Evolutionary conservation across 2,329 filamentous ascomycete genomes (phyloP).

Genomic region (Diaporthe humulicola): DNA sequence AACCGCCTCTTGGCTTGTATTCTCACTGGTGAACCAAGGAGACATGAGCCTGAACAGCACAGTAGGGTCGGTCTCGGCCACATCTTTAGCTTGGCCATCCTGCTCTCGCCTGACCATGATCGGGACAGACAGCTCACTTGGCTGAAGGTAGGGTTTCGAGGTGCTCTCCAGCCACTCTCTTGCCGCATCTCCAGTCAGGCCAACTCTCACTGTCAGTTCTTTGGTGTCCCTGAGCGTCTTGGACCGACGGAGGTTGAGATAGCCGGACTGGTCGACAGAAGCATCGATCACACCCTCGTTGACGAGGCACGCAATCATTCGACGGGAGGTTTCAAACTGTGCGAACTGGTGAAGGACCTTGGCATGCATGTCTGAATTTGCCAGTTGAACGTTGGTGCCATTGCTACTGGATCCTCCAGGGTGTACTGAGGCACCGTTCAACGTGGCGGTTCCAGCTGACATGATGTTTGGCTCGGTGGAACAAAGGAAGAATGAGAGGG

Average conservation of each 20-base stretch:
- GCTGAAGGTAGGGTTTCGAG: constrained; percentile 19
- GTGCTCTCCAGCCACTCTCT: constrained; percentile 15
- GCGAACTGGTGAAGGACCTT: constrained; percentile 17
- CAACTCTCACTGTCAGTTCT: neutral
- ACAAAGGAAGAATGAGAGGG: too few species aligned
- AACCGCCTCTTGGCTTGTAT: neutral
- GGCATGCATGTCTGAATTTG: neutral
- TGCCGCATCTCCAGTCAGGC: constrained; percentile 6
- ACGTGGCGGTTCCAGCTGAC: constrained; percentile 4
- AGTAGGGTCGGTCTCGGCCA: constrained; percentile 11
- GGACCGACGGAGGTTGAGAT: neutral
- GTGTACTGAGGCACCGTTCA: neutral
- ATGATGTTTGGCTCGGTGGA: neutral
- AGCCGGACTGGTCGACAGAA: constrained; percentile 19
- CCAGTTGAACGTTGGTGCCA: neutral
- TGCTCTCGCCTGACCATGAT: constrained; percentile 14
- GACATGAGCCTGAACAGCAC: constrained; percentile 6
- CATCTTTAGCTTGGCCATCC: neutral
- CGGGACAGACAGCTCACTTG: constrained; percentile 5
- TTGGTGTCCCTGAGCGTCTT: neutral
- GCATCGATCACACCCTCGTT: constrained; percentile 21
- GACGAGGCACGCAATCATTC: constrained; percentile 25
- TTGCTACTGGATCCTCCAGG: neutral
- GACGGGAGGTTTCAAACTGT: constrained; percentile 14
- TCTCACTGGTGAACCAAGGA: neutral